Evolutionary conservation across 192 early-diverging fungal genomes (phyloP).

Genomic region (Coemansia sp.): DNA sequence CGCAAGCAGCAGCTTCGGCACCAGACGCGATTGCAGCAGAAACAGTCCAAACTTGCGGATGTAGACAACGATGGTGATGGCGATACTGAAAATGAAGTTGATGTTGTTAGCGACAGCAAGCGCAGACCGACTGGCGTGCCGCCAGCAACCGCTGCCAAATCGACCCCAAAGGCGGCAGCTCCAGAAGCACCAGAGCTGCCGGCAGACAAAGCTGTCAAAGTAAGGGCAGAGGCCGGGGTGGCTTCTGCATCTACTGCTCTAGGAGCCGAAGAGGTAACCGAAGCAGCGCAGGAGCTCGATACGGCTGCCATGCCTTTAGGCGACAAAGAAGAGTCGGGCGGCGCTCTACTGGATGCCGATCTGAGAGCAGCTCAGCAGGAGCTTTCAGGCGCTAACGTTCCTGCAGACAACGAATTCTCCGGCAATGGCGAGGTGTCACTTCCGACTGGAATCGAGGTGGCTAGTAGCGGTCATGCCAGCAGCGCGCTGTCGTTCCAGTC

Average conservation of each 20-base stretch:
- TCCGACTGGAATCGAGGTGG: background rate
- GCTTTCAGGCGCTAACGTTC: no score
- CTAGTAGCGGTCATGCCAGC: constrained; percentile 12
- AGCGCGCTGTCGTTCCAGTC: constrained; percentile 46
- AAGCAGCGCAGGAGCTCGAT: constrained; percentile 1
- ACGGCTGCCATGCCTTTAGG: background rate
- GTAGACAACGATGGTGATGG: background rate
- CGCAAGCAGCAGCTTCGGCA: constrained; percentile 40
- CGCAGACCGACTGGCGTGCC: background rate
- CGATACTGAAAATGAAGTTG: background rate
- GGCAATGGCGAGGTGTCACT: no score
- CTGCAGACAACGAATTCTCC: no score
- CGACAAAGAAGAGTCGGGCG: no score
- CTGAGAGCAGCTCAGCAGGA: no score
- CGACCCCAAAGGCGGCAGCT: background rate
- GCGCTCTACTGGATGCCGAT: no score
- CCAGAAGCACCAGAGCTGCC: background rate
- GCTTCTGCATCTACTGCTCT: background rate
- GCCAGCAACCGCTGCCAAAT: background rate
- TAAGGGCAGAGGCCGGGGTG: no score
- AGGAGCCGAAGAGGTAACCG: background rate
- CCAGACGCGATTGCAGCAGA: constrained; percentile 20
- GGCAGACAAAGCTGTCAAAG: background rate
- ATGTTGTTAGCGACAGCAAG: background rate
- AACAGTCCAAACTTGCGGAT: background rate